Conservation (phyloP, 768 basidiomycete genomes). For the Melanogaster broomeanus region DNA sequence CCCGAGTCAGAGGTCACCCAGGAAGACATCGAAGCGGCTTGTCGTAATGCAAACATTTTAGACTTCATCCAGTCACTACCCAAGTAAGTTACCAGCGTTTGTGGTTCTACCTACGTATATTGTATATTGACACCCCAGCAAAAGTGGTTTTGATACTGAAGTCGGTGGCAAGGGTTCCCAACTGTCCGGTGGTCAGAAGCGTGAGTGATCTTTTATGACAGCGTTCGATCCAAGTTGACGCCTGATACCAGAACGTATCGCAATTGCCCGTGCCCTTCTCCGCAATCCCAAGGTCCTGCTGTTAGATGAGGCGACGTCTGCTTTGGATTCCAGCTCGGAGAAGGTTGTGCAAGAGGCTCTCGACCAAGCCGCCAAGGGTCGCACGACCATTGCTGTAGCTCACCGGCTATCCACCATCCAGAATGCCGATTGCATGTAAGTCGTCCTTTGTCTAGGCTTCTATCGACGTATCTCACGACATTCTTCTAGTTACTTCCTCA, state of each 20-base stretch:
- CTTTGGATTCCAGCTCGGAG: constrained; percentile 88
- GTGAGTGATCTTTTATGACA: constrained; percentile 38
- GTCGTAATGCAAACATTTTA: constrained; percentile 87
- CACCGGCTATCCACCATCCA: constrained; percentile 94
- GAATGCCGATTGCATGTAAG: constrained; percentile 86
- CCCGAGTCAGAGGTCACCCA: constrained; percentile 78
- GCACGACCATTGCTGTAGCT: constrained; percentile 94
- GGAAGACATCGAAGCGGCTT: constrained; percentile 83
- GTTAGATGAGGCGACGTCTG: constrained; percentile 89
- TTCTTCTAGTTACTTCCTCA: constrained; percentile 74
- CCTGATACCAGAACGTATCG: constrained; percentile 57
- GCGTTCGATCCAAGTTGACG: neutral
- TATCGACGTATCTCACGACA: neutral
- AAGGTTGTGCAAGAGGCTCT: constrained; percentile 94
- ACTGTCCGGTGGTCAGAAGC: constrained; percentile 87
- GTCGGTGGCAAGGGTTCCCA: constrained; percentile 91
- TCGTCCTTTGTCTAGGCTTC: constrained; percentile 2
- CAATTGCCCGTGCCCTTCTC: constrained; percentile 90
- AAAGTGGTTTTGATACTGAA: constrained; percentile 85
- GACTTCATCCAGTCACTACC: constrained; percentile 88
- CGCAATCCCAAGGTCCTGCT: constrained; percentile 88
- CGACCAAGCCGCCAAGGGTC: constrained; percentile 87
- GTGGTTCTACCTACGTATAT: neutral
- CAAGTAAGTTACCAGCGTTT: constrained; percentile 47
- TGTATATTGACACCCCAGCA: constrained; percentile 11